phyloP scores from a whole-genome alignment of 2,329 filamentous ascomycete genomes.

The Epichloe scottii region DNA sequence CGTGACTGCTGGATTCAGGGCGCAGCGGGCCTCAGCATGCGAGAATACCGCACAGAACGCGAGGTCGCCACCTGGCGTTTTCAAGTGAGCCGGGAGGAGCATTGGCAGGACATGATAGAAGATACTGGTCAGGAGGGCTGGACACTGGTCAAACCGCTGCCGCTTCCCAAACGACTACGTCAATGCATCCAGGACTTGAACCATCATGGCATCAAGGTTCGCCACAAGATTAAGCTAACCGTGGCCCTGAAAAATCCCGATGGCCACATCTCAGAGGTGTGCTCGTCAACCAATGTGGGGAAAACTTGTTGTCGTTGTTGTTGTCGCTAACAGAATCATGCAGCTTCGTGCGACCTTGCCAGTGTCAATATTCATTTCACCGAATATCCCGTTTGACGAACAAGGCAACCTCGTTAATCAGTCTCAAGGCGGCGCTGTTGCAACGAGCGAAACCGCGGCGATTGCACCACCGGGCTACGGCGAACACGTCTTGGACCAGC shows the following conservation, averaged over 20 bases:
- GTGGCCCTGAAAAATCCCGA: conserved; percentile 91
- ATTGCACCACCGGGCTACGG: conserved; percentile 88
- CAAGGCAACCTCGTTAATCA: conserved; percentile 65
- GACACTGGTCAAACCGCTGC: conserved; percentile 46
- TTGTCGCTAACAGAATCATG: background rate
- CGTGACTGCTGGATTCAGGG: conserved; percentile 52
- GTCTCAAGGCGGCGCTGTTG: conserved; percentile 34
- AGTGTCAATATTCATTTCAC: conserved; percentile 89
- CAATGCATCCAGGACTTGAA: conserved; percentile 85
- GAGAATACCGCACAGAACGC: conserved; percentile 50
- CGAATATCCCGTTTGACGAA: conserved; percentile 79
- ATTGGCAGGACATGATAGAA: conserved; percentile 58
- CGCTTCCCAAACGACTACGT: conserved; percentile 69
- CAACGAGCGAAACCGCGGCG: conserved; percentile 41
- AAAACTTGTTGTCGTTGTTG: background rate
- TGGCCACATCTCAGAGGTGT: conserved; percentile 80
- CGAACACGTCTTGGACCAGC: conserved; percentile 74
- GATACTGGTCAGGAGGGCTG: conserved; percentile 56
- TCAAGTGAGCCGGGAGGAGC: conserved; percentile 40
- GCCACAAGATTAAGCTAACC: conserved; percentile 85
- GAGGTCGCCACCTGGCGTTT: conserved; percentile 50
- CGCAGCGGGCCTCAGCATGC: conserved; percentile 31
- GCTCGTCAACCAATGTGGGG: conserved; percentile 9
- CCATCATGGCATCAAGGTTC: conserved; percentile 76
- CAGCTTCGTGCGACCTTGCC: conserved; percentile 80